These are phyloP conservation scores for Plantago major DNA, from an alignment of 257 asterid species.

Conservation along the genomic window DNA sequence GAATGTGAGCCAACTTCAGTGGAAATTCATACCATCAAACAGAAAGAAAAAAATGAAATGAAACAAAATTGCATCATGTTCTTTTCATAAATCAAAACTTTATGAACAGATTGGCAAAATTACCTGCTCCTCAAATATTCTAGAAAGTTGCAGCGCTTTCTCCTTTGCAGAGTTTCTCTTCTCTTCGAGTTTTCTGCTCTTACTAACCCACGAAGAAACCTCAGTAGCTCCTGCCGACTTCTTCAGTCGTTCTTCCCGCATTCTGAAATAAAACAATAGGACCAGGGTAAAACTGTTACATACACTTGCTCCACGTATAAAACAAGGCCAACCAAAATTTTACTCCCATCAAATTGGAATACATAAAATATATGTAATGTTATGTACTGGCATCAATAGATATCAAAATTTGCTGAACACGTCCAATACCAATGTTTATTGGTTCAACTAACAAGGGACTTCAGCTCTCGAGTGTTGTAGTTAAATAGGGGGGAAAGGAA, in stretches of 20 bases:
- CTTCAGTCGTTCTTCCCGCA: constrained; percentile 76
- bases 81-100: constrained; percentile 1
- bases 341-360: not conserved
- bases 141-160: constrained; percentile 79
- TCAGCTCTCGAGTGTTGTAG: too few relatives aligned
- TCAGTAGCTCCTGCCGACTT: constrained; percentile 67
- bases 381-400: too few relatives aligned
- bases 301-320: constrained; percentile 8
- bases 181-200: constrained; percentile 79
- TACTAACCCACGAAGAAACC: constrained; percentile 72
- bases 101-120: constrained; percentile 15
- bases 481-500: too few relatives aligned
- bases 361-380: not conserved
- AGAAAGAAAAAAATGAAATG: not conserved
- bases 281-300: not conserved
- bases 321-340: not conserved
- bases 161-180: constrained; percentile 65
- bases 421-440: too few relatives aligned
- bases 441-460: too few relatives aligned
- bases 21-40: not conserved
- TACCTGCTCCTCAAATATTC: constrained; percentile 92
- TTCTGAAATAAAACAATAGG: constrained; percentile 38
- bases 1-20: constrained; percentile 10
- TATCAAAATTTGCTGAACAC: too few relatives aligned
- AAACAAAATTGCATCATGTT: constrained; percentile 8